These are phyloP conservation scores for Rhododendron vialii DNA, from an alignment of 148 eudicot species.

Conservation along the genomic window DNA sequence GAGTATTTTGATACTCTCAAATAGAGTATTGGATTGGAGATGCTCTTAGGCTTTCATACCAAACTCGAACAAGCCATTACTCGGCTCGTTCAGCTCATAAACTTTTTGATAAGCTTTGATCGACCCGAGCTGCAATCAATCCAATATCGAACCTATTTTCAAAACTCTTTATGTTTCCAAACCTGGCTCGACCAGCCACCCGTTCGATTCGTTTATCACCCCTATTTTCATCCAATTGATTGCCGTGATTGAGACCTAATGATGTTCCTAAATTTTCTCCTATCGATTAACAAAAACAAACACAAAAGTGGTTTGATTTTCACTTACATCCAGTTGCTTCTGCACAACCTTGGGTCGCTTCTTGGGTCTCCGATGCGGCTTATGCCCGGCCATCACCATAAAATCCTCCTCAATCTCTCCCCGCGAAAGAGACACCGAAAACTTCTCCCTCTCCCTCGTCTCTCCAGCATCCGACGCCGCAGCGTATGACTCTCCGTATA, in stretches of 20 bases:
- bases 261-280: not conserved
- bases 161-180: not conserved
- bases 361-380: constrained; percentile 43
- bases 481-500: constrained; percentile 11
- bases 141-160: not conserved
- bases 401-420: constrained; percentile 48
- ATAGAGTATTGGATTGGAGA: too few relatives aligned
- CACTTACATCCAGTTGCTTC: constrained; percentile 43
- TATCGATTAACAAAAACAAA: not conserved
- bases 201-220: not conserved
- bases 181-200: not conserved
- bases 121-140: not conserved
- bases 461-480: constrained; percentile 15
- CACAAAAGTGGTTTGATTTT: not conserved
- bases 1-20: too few relatives aligned
- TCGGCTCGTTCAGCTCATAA: not conserved
- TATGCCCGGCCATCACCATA: constrained; percentile 27
- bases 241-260: not conserved
- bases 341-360: constrained; percentile 43
- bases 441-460: constrained; percentile 30
- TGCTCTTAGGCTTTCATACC: not conserved
- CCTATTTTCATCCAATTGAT: not conserved
- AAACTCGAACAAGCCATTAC: not conserved
- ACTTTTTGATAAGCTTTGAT: not conserved
- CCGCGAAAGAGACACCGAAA: constrained; percentile 35